These are phyloP conservation scores for Exophiala spinifera DNA, from an alignment of 2,329 filamentous ascomycete species.

Conservation along the genomic window DNA sequence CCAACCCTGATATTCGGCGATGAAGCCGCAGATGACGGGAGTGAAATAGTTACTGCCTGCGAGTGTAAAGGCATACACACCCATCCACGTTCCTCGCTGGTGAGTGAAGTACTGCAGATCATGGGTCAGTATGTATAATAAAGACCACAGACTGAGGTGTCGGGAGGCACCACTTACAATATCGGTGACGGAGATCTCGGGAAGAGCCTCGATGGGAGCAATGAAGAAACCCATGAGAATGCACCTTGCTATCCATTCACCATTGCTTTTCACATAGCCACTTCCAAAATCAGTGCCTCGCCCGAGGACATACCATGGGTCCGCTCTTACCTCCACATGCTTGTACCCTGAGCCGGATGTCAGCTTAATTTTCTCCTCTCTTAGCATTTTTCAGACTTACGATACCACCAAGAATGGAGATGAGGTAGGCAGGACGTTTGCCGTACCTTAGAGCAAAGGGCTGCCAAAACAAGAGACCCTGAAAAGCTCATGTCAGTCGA, in stretches of 20 bases:
- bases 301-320: conserved; percentile 30
- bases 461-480: conserved; percentile 43
- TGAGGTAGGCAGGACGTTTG: conserved; percentile 29
- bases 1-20: conserved; percentile 28
- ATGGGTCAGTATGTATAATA: not conserved
- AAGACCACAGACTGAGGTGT: not conserved
- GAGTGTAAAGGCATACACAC: conserved; percentile 24
- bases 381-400: conserved; percentile 28
- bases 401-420: conserved; percentile 33
- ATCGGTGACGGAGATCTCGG: conserved; percentile 47
- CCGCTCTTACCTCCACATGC: conserved; percentile 29
- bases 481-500: conserved; percentile 26
- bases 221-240: conserved; percentile 49
- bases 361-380: not conserved
- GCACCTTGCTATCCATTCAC: conserved; percentile 49
- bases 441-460: conserved; percentile 48
- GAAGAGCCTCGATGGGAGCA: conserved; percentile 49
- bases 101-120: conserved; percentile 34
- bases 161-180: conserved; percentile 33
- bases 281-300: conserved; percentile 17
- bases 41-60: conserved; percentile 31
- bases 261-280: conserved; percentile 44
- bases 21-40: conserved; percentile 37
- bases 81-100: conserved; percentile 27
- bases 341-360: conserved; percentile 8